Conservation (phyloP, 768 basidiomycete genomes). For the Tulasnella sp. region DNA sequence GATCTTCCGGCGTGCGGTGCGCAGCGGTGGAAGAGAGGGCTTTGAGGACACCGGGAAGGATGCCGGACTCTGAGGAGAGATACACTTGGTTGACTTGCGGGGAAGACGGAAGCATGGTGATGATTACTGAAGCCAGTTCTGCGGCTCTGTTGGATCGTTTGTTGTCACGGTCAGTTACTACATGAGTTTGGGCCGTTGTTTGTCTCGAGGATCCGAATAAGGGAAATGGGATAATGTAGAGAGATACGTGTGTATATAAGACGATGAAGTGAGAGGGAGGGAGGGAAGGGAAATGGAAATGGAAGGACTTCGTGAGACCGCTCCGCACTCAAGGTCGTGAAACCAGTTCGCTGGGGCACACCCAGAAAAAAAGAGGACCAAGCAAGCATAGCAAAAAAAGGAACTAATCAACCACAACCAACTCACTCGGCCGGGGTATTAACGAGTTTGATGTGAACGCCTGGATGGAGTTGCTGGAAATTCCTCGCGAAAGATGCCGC, state of each 20-base stretch:
- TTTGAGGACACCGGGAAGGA: conserved; percentile 25
- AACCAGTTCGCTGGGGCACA: background rate
- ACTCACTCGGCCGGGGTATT: conserved; percentile 71
- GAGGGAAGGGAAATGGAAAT: background rate
- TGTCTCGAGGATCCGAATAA: background rate
- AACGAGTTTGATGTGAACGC: conserved; percentile 56
- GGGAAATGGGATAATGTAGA: background rate
- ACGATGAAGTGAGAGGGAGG: too few relatives aligned
- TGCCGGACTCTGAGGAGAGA: conserved; percentile 37
- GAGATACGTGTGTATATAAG: background rate
- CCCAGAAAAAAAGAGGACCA: background rate
- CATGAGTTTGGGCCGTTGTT: background rate
- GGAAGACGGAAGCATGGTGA: conserved; percentile 92
- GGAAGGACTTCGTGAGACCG: conserved; percentile 7
- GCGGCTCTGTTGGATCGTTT: conserved; percentile 37
- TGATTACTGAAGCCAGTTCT: conserved; percentile 46
- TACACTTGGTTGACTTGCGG: conserved; percentile 83
- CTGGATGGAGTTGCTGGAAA: conserved; percentile 57
- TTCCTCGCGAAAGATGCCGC: conserved; percentile 54
- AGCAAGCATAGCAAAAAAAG: too few relatives aligned
- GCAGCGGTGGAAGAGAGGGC: conserved; percentile 43
- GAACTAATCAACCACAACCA: background rate
- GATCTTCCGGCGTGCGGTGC: conserved; percentile 40
- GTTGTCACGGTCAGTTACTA: too few relatives aligned
- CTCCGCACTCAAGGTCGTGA: conserved; percentile 4